Evolutionary conservation across 805 yeast genomes (phyloP), one percentile per base, ranked within the genome.

Genomic region (Candida palmyrensis): DNA sequence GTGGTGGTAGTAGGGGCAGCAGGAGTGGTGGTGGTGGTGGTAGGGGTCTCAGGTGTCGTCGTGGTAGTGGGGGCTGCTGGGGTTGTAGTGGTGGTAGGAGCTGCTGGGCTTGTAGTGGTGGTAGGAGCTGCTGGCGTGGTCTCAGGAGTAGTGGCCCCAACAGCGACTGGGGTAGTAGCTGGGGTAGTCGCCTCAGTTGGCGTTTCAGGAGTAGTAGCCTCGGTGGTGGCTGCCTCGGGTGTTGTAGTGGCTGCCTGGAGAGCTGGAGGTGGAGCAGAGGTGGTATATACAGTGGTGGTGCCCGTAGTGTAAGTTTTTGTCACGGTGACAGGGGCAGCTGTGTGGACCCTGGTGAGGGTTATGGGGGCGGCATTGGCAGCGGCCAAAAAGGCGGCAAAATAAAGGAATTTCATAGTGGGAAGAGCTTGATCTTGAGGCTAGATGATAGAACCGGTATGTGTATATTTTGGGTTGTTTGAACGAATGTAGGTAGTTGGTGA

Each of bases 261-360:
- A 10, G 36, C 41, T 14, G 55, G 50, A 17, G 57, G 59, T 8
- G 51, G 39, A 6, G 45, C 50, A 27, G 32, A 33, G 2, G 45
- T 45, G 6, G 49, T 47, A 6, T 31, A 35, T 14, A 47, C 38
- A 3, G 27, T 30, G 4, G 55, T 49, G 6, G 33, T 25, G 4
- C 36, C 40, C 6, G 50, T 40, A 14, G 36, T 37, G 6, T 49
- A 42, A 12, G 55, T 51, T 27, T 37, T 37, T 10, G 57, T 51
- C 6, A 41, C 38, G 9, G 62, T 56, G 15, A 47, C 52, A 16
- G 57, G 45, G 10, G 54, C 44, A 24, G 60, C 61, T 12, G 61
- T 55, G 28, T 48, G 51, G 5, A 38, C 36, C 33, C 51, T 39
- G 13, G 57, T 52, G 29, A 49, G 37, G 14, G 50, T 35, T 10